Percentiles rank a stretch among this genome's conserved stretches.
Conservation (phyloP, 805 yeast species). For the Wickerhamomyces bisporus region DNA sequence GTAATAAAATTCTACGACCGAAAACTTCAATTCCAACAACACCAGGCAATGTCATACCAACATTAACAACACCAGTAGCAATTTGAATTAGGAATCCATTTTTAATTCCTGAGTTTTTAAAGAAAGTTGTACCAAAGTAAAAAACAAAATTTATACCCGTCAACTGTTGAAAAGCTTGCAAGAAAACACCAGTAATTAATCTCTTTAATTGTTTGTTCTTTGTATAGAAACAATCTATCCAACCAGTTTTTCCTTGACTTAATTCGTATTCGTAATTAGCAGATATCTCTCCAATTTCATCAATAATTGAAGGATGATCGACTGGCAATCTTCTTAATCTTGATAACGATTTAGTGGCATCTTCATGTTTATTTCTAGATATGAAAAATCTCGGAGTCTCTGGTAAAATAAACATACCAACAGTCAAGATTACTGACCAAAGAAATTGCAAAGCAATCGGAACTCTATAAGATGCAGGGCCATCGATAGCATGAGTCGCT, state of each 20-base stretch:
- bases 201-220: slow-evolving; percentile 37
- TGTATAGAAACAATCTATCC: slow-evolving; percentile 31
- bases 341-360: slow-evolving; percentile 52
- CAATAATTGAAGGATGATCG: slow-evolving; percentile 39
- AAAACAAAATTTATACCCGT: slow-evolving; percentile 71
- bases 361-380: slow-evolving; percentile 47
- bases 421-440: slow-evolving; percentile 58
- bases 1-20: slow-evolving; percentile 62
- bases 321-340: slow-evolving; percentile 46
- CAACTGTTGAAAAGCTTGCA: slow-evolving; percentile 55
- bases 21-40: slow-evolving; percentile 47
- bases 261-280: slow-evolving; percentile 44
- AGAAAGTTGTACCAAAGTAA: slow-evolving; percentile 64
- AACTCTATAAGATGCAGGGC: slow-evolving; percentile 61
- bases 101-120: slow-evolving; percentile 44
- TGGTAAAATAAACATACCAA: slow-evolving; percentile 64
- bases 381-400: slow-evolving; percentile 74
- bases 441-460: slow-evolving; percentile 70
- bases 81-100: slow-evolving; percentile 42
- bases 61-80: slow-evolving; percentile 41
- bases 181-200: slow-evolving; percentile 37
- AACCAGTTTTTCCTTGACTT: slow-evolving; percentile 23
- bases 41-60: slow-evolving; percentile 49
- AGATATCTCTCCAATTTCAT: slow-evolving; percentile 42
- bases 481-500: slow-evolving; percentile 50